Evolutionary conservation across 1,284 basidiomycete genomes (phyloP).

Genomic region (Rhodotorula sp.): DNA sequence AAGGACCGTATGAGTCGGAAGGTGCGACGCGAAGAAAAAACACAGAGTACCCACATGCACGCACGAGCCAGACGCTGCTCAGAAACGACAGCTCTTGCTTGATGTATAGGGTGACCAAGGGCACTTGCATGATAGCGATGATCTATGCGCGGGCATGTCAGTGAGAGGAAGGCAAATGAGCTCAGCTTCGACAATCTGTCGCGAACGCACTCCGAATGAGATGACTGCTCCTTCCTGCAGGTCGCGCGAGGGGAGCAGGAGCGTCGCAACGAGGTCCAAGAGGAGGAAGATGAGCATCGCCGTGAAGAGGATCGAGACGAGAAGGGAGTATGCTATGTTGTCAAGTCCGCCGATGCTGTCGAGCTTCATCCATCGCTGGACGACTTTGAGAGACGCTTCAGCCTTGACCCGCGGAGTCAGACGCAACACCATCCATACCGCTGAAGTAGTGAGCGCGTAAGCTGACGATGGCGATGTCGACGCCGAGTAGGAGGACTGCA

Average conservation of each 20-base stretch:
- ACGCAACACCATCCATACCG: not conserved
- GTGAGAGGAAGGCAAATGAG: not conserved
- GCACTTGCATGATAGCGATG: slow-evolving; percentile 25
- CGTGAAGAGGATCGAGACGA: slow-evolving; percentile 13
- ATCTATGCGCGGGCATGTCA: not conserved
- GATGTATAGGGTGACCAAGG: slow-evolving; percentile 14
- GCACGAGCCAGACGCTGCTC: slow-evolving; percentile 10
- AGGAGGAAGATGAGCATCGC: slow-evolving; percentile 13
- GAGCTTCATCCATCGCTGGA: not conserved
- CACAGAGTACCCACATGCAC: not conserved
- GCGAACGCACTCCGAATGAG: slow-evolving; percentile 10
- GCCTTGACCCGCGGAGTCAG: not conserved
- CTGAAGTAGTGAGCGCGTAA: slow-evolving; percentile 6
- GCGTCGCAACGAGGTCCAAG: slow-evolving; percentile 13
- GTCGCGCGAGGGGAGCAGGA: slow-evolving; percentile 19
- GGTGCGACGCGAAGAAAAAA: too few relatives aligned
- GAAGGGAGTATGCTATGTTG: slow-evolving; percentile 5
- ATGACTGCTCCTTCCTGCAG: slow-evolving; percentile 27
- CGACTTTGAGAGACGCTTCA: not conserved
- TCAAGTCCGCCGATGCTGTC: not conserved
- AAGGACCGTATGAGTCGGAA: too few relatives aligned
- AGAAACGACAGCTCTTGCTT: slow-evolving; percentile 16
- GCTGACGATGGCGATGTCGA: slow-evolving; percentile 6
- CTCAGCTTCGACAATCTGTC: too few relatives aligned
- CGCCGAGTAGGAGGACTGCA: not conserved